A percentile compares a stretch with the other conserved stretches of the same genome.
Evolutionary conservation across 257 asterid species (phyloP).

Genomic region (Przewalskia tangutica): DNA sequence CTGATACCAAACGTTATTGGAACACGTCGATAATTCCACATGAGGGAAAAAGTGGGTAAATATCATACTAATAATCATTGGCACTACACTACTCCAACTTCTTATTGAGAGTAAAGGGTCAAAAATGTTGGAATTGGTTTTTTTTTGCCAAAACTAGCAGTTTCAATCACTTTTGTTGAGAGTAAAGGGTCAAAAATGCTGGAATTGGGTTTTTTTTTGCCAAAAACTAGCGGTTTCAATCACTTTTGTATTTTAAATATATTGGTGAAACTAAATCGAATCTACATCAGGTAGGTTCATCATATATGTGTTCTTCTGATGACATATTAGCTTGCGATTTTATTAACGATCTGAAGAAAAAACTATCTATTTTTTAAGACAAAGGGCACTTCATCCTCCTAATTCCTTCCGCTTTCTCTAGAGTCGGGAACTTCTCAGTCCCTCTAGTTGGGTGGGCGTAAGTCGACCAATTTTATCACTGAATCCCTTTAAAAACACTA

Average conservation of each 20-base stretch:
- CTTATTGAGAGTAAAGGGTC: slow-evolving; percentile 21
- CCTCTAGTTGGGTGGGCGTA: no score
- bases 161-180: not conserved
- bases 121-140: slow-evolving; percentile 6
- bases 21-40: slow-evolving; percentile 10
- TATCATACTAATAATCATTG: not conserved
- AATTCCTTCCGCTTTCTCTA: no score
- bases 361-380: no score
- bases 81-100: not conserved
- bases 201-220: slow-evolving; percentile 8
- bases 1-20: not conserved
- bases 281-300: no score
- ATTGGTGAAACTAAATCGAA: no score
- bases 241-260: not conserved
- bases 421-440: no score
- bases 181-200: slow-evolving; percentile 15
- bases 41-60: slow-evolving; percentile 4
- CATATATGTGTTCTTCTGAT: no score
- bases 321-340: no score
- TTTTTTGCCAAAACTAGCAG: slow-evolving; percentile 10
- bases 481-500: no score
- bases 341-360: no score
- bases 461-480: no score
- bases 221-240: slow-evolving; percentile 14
- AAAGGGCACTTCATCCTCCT: no score